Conservation (phyloP, 768 basidiomycete species). For the Tylopilus plumbeoviolaceoides region DNA sequence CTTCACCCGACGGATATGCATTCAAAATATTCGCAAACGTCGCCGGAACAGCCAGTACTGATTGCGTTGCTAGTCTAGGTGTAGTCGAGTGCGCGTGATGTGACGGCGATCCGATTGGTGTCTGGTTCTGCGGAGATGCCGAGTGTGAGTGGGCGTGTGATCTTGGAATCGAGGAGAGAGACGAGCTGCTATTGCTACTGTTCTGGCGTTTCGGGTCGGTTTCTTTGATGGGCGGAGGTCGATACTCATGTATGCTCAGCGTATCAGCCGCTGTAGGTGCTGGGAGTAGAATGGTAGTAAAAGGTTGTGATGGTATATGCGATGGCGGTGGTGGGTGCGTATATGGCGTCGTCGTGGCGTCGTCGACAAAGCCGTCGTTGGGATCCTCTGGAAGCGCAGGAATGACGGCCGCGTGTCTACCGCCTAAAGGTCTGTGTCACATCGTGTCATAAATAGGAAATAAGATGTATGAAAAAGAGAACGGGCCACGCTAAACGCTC, state of each 20-base stretch:
- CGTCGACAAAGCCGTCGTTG: slow-evolving; percentile 22
- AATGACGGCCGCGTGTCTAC: slow-evolving; percentile 77
- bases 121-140: slow-evolving; percentile 24
- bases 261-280: slow-evolving; percentile 25
- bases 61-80: slow-evolving; percentile 1
- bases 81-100: slow-evolving; percentile 9
- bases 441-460: slow-evolving; percentile 32
- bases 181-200: neutral
- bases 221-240: slow-evolving; percentile 24
- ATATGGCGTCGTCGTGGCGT: slow-evolving; percentile 16
- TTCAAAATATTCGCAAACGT: slow-evolving; percentile 71
- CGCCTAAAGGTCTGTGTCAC: slow-evolving; percentile 62
- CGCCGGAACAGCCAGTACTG: slow-evolving; percentile 38
- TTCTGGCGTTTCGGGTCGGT: slow-evolving; percentile 18
- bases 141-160: slow-evolving; percentile 15
- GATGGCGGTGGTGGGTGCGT: slow-evolving; percentile 17
- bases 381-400: slow-evolving; percentile 73
- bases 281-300: slow-evolving; percentile 31
- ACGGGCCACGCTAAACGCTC: slow-evolving; percentile 9
- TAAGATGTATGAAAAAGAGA: slow-evolving; percentile 21
- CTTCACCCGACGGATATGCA: slow-evolving; percentile 43
- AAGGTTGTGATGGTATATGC: slow-evolving; percentile 23
- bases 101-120: slow-evolving; percentile 18
- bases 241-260: slow-evolving; percentile 31
- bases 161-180: slow-evolving; percentile 12